These are phyloP conservation scores for Hemileccinum rubropunctum DNA, from an alignment of 768 basidiomycete species.

Conservation along the genomic window DNA sequence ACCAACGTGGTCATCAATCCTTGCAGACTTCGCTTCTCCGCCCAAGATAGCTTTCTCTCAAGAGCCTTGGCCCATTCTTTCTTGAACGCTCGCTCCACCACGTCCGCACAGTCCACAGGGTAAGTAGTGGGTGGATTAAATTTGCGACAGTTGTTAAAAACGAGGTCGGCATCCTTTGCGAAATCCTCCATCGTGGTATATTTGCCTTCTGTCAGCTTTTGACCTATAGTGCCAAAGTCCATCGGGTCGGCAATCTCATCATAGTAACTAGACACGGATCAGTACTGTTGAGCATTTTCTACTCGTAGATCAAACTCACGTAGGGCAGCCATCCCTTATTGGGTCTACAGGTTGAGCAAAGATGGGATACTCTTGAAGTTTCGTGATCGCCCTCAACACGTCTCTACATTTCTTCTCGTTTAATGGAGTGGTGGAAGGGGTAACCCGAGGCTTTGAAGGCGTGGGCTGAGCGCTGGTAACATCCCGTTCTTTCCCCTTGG, in stretches of 20 bases:
- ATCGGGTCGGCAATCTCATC: conserved; percentile 91
- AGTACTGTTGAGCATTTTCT: neutral
- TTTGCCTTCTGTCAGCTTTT: conserved; percentile 60
- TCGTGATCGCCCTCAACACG: conserved; percentile 56
- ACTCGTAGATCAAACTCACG: conserved; percentile 49
- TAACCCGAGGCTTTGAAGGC: conserved; percentile 38
- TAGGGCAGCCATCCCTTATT: conserved; percentile 79
- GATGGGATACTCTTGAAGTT: conserved; percentile 63
- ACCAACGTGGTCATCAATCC: conserved; percentile 65
- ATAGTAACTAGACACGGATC: conserved; percentile 60
- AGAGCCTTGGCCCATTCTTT: conserved; percentile 82
- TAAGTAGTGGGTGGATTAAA: conserved; percentile 88
- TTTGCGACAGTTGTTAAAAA: conserved; percentile 85
- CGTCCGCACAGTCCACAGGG: conserved; percentile 67
- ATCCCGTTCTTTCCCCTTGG: conserved; percentile 81
- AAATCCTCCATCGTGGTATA: conserved; percentile 85
- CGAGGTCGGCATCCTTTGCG: conserved; percentile 72
- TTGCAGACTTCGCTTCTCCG: conserved; percentile 78
- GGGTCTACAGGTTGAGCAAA: conserved; percentile 87
- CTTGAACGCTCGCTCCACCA: conserved; percentile 72
- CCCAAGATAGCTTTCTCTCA: conserved; percentile 69
- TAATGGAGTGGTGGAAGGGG: conserved; percentile 47
- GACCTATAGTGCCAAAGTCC: conserved; percentile 84
- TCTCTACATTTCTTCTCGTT: conserved; percentile 85
- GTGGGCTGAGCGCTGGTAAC: conserved; percentile 32